Percentiles rank a stretch among this genome's conserved stretches.
phyloP scores from a whole-genome alignment of 805 yeast species.

The Cyberlindnera nakhonratchasimensis region DNA sequence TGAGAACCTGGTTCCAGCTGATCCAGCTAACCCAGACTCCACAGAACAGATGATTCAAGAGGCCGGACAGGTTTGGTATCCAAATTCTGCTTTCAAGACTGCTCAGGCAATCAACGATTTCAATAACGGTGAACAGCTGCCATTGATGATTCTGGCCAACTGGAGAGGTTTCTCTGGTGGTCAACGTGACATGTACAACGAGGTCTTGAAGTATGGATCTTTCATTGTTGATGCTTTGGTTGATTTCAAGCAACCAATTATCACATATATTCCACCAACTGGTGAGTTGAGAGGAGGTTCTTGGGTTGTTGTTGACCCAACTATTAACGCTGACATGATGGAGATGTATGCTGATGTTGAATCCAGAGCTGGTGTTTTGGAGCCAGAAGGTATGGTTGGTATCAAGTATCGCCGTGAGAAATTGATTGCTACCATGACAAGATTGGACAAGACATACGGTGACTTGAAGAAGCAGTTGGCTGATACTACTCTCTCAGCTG shows the following conservation, averaged over 20 bases:
- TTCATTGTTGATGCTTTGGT: slow-evolving; percentile 96
- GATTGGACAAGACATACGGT: slow-evolving; percentile 77
- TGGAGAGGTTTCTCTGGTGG: slow-evolving; percentile 99
- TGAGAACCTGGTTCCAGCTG: slow-evolving; percentile 93
- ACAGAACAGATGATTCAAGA: slow-evolving; percentile 85
- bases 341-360: slow-evolving; percentile 98
- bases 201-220: slow-evolving; percentile 95
- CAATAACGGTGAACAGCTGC: slow-evolving; percentile 97
- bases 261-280: slow-evolving; percentile 95
- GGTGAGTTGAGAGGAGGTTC: slow-evolving; percentile 99
- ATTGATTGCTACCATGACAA: slow-evolving; percentile 82
- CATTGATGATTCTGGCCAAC: slow-evolving; percentile 95
- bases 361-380: slow-evolving; percentile 95
- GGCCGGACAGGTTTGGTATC: slow-evolving; percentile 99
- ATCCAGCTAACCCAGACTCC: slow-evolving; percentile 96
- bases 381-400: slow-evolving; percentile 99
- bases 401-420: slow-evolving; percentile 95
- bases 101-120: slow-evolving; percentile 98
- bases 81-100: slow-evolving; percentile 98
- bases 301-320: slow-evolving; percentile 99
- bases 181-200: slow-evolving; percentile 99
- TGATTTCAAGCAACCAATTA: slow-evolving; percentile 93
- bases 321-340: slow-evolving; percentile 95
- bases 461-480: slow-evolving; percentile 60
- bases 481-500: slow-evolving; percentile 51